Evolutionary conservation across 306 rosid genomes (phyloP).

Genomic region (Gleditsia sinensis): DNA sequence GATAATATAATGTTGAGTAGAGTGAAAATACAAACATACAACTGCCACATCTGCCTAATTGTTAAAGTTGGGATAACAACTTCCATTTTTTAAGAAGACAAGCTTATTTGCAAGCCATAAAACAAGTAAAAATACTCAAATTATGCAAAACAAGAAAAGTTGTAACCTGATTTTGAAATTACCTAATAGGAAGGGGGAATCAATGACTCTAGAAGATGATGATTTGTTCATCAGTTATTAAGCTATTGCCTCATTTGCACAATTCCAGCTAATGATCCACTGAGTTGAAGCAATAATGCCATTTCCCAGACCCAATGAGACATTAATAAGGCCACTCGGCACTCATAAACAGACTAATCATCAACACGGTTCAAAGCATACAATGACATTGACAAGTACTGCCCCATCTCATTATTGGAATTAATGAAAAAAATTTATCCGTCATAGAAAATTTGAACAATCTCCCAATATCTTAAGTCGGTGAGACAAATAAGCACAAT

Average conservation of each 20-base stretch:
- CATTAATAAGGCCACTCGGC: not conserved
- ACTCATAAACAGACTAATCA: not conserved
- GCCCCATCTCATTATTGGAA: not conserved
- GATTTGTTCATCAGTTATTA: not conserved
- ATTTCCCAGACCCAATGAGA: not conserved
- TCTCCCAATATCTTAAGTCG: not conserved
- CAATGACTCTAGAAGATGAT: not conserved
- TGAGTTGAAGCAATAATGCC: slow-evolving; percentile 2
- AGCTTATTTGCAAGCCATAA: not conserved
- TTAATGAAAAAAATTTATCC: not conserved
- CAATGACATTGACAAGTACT: not conserved
- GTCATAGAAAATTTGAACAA: not conserved
- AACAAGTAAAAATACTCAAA: not conserved
- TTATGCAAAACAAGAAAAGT: not conserved
- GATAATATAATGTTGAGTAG: not conserved
- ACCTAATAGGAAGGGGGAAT: not conserved
- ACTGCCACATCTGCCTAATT: not conserved
- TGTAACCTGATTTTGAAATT: too few relatives aligned
- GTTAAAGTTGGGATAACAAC: not conserved
- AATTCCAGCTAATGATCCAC: slow-evolving; percentile 14
- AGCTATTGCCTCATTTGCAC: not conserved
- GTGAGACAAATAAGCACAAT: not conserved
- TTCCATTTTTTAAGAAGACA: not conserved
- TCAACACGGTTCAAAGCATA: not conserved
- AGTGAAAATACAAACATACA: not conserved